A percentile compares a stretch with the other conserved stretches of the same genome.
Conservation (phyloP, 768 basidiomycete species). For the Boletales sp. region DNA sequence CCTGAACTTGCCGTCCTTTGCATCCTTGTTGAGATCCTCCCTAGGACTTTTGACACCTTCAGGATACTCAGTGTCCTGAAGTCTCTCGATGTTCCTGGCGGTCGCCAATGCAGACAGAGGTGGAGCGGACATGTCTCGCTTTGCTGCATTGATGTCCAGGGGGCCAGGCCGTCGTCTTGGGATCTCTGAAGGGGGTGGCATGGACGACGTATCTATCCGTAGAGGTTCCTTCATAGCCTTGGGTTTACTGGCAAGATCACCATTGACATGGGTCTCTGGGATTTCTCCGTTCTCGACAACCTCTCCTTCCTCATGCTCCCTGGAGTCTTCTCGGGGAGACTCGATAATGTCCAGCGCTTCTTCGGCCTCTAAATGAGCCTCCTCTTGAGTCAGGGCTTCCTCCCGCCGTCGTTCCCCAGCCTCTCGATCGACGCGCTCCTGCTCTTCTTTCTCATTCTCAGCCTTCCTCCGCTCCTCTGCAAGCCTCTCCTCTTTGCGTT, state of each 20-base stretch:
- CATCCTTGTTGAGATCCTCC: slow-evolving; percentile 79
- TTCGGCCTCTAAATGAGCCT: slow-evolving; percentile 34
- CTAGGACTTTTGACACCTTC: slow-evolving; percentile 79
- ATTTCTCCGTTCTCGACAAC: slow-evolving; percentile 32
- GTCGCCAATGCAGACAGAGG: slow-evolving; percentile 66
- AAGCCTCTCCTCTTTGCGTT: slow-evolving; percentile 23
- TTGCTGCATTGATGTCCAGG: slow-evolving; percentile 62
- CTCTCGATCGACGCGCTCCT: slow-evolving; percentile 38
- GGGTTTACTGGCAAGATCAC: slow-evolving; percentile 41
- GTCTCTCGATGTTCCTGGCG: slow-evolving; percentile 82
- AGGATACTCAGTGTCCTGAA: slow-evolving; percentile 75
- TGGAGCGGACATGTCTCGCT: slow-evolving; percentile 32
- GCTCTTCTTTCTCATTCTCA: slow-evolving; percentile 37
- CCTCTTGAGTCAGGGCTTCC: slow-evolving; percentile 19
- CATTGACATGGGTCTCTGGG: slow-evolving; percentile 24
- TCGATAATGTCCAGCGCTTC: slow-evolving; percentile 31
- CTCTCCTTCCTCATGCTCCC: slow-evolving; percentile 41
- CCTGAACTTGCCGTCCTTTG: slow-evolving; percentile 88
- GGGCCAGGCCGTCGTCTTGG: slow-evolving; percentile 59
- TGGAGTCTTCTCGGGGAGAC: slow-evolving; percentile 42
- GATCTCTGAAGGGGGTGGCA: slow-evolving; percentile 39
- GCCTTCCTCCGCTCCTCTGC: slow-evolving; percentile 31
- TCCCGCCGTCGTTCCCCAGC: slow-evolving; percentile 30
- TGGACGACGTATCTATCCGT: slow-evolving; percentile 60
- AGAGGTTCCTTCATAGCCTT: slow-evolving; percentile 47